Evolutionary conservation across 2,329 filamentous ascomycete species (phyloP), one percentile per base, ranked within the genome.

Genomic region (Trichoderma sp.): DNA sequence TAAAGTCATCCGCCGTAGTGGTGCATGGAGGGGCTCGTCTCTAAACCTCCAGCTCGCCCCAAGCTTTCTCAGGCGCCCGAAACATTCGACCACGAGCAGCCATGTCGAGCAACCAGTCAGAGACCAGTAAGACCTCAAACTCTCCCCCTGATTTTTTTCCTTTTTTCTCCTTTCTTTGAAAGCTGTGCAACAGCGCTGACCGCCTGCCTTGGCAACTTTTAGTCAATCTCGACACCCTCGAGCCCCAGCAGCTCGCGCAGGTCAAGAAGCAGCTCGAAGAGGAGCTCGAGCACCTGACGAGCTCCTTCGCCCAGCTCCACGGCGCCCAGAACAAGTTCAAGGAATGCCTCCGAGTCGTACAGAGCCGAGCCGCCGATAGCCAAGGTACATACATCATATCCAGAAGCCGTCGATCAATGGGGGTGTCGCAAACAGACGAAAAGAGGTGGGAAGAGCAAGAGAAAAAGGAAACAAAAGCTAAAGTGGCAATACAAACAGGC

Each of bases 231-330:
- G 91, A 93, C 80, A 91, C 90, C 77, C 93, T 99, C 81, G 93
- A 93, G 80, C 89, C 93, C 31, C 94, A 94, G 79, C 96, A 98
- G 86, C 93, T 99, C 79, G 93, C 91, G 79, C 92, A 95, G 80
- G 93, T 99, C 79, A 98, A 99, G 88, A 95, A 97, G 84, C 96
- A 98, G 84, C 93, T 99, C 79, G 96, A 98, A 84, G 93, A 97
- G 81, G 97, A 99, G 86, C 93, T 99, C 78, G 95, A 98, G 83
- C 96, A 98, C 87, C 91, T 99, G 79, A 97, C 95, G 2, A 90
- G 88, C 75, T 98, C 97, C 11, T 98, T 97, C 86, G 89, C 93
- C 68, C 97, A 97, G 83, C 91, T 99, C 2, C 94, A 95, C 78
- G 92, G 93, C 71, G 97, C 97, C 3, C 97, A 98, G 84, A 89